Evolutionary conservation across 805 yeast species (phyloP).

Genomic region (Candida berthetii): DNA sequence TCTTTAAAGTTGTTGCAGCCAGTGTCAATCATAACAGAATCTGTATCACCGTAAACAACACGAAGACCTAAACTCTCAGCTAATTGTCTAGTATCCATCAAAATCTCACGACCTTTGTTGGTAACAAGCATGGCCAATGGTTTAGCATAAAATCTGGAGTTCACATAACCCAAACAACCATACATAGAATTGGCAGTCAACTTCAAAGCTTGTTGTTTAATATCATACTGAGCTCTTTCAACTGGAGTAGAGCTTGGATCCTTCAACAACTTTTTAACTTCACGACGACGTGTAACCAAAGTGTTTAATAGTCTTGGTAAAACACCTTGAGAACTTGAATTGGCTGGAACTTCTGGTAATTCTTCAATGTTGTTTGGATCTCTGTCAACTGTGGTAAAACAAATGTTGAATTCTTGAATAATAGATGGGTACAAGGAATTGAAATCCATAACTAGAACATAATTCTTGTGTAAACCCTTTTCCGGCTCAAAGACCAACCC

Average conservation of each 20-base stretch:
- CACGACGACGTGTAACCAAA: conserved; percentile 86
- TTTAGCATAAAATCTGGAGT: conserved; percentile 91
- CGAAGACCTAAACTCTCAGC: conserved; percentile 81
- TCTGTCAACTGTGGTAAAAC: conserved; percentile 92
- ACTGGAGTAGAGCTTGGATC: conserved; percentile 56
- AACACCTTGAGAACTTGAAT: conserved; percentile 64
- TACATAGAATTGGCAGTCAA: conserved; percentile 99
- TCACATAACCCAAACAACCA: conserved; percentile 92
- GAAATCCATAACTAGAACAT: conserved; percentile 94
- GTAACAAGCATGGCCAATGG: conserved; percentile 96
- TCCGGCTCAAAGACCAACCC: conserved; percentile 97
- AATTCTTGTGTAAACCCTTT: conserved; percentile 86
- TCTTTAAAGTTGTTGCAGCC: conserved; percentile 63
- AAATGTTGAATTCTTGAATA: conserved; percentile 93
- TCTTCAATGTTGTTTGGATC: conserved; percentile 48
- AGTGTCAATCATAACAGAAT: conserved; percentile 97
- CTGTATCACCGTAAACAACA: conserved; percentile 97
- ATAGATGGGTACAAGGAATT: conserved; percentile 95
- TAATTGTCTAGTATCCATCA: conserved; percentile 86
- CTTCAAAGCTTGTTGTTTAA: conserved; percentile 92
- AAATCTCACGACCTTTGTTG: conserved; percentile 89
- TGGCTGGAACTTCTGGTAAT: conserved; percentile 63
- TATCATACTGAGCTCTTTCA: conserved; percentile 82
- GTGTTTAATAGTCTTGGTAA: conserved; percentile 79
- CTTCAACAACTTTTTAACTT: conserved; percentile 81